Conservation (phyloP, 2,329 filamentous ascomycete genomes). For the Cryphonectria radicalis region DNA sequence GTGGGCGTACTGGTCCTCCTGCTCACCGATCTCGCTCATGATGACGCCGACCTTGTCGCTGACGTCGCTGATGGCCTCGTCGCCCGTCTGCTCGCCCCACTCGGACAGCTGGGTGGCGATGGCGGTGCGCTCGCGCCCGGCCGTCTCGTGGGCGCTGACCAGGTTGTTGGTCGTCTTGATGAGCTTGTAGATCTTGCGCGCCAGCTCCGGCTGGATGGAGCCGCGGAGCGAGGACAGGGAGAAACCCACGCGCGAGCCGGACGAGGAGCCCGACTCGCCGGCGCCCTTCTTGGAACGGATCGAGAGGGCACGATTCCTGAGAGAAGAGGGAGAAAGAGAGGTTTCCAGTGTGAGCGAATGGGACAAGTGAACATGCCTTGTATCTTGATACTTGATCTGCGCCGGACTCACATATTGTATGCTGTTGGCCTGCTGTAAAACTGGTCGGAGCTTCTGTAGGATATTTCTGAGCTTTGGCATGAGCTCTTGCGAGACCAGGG, state of each 20-base stretch:
- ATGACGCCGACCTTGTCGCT: constrained; percentile 95
- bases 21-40: constrained; percentile 88
- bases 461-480: constrained; percentile 28
- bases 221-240: constrained; percentile 86
- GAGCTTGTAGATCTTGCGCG: constrained; percentile 84
- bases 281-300: constrained; percentile 67
- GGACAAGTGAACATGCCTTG: background rate
- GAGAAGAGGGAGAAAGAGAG: constrained; percentile 16
- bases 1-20: constrained; percentile 87
- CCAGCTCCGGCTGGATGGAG: constrained; percentile 82
- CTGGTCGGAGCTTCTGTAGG: constrained; percentile 23
- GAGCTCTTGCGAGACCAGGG: constrained; percentile 29
- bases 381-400: background rate
- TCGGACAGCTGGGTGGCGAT: constrained; percentile 92
- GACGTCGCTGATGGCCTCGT: constrained; percentile 86
- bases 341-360: background rate
- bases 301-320: constrained; percentile 74
- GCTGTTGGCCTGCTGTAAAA: constrained; percentile 8
- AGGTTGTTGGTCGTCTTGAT: constrained; percentile 95
- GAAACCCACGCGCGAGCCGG: constrained; percentile 67
- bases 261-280: constrained; percentile 44
- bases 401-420: constrained; percentile 24
- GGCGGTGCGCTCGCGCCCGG: constrained; percentile 79
- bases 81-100: constrained; percentile 91
- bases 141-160: constrained; percentile 81